These are phyloP conservation scores for Lichtheimia ramosa DNA, from an alignment of 371 early-diverging fungal genomes.

Conservation along the genomic window DNA sequence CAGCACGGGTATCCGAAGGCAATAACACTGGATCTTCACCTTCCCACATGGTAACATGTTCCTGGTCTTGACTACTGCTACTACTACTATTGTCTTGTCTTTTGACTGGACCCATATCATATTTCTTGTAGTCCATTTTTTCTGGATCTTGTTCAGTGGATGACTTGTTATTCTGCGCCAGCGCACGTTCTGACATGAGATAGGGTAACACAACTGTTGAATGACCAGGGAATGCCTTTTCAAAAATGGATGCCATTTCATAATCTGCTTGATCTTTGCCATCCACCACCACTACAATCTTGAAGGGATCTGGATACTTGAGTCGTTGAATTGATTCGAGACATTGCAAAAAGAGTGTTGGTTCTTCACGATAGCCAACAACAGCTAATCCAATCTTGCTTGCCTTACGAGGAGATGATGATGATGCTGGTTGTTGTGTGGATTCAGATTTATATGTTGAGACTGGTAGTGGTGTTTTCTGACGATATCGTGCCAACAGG, in stretches of 20 bases:
- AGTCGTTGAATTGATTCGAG: constrained; percentile 52
- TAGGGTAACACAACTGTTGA: constrained; percentile 46
- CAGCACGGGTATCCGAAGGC: constrained; percentile 41
- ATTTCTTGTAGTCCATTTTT: background rate
- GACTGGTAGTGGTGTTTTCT: constrained; percentile 3
- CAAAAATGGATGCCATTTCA: constrained; percentile 62
- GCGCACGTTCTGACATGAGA: constrained; percentile 34
- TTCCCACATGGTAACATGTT: background rate
- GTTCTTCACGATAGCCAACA: constrained; percentile 68
- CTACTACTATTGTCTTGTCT: background rate
- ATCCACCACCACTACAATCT: constrained; percentile 60
- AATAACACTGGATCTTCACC: constrained; percentile 18
- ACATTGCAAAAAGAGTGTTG: constrained; percentile 53
- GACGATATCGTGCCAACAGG: constrained; percentile 16
- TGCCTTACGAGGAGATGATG: constrained; percentile 14
- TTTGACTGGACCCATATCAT: background rate
- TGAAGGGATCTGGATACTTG: constrained; percentile 54
- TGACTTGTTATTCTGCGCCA: background rate
- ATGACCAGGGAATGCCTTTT: constrained; percentile 51
- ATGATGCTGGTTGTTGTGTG: constrained; percentile 1
- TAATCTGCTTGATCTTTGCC: constrained; percentile 59
- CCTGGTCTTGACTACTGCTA: background rate
- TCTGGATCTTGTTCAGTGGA: constrained; percentile 2
- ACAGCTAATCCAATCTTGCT: constrained; percentile 48
- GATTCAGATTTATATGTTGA: constrained; percentile 1